Evolutionary conservation across 805 yeast genomes (phyloP).

Genomic region (Priceomyces castillae): DNA sequence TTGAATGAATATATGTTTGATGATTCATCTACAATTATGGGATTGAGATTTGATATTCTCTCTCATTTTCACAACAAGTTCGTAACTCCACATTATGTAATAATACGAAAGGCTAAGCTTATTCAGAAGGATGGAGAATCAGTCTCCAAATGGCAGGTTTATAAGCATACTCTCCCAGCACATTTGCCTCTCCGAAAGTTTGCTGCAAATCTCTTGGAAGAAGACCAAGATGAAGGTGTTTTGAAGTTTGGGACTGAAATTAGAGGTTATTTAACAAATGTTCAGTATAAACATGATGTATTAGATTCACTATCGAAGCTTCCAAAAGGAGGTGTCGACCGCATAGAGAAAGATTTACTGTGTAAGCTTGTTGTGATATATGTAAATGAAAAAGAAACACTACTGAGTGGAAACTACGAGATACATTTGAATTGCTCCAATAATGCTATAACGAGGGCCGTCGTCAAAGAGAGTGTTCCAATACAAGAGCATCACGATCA

Average conservation of each 20-base stretch:
- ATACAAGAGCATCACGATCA: conserved; percentile 3
- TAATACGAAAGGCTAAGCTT: conserved; percentile 23
- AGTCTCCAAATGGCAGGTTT: conserved; percentile 25
- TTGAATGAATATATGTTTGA: conserved; percentile 36
- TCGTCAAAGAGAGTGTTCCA: conserved; percentile 3
- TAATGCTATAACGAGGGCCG: conserved; percentile 14
- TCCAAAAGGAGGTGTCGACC: conserved; percentile 9
- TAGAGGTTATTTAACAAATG: conserved; percentile 19
- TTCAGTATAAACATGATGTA: conserved; percentile 33
- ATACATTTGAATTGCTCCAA: conserved; percentile 23
- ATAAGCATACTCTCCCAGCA: conserved; percentile 37
- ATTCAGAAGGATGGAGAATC: conserved; percentile 7
- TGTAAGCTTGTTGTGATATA: conserved; percentile 20
- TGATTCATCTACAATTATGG: conserved; percentile 33
- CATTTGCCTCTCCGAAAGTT: conserved; percentile 25
- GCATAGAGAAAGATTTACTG: conserved; percentile 24
- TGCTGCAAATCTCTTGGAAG: conserved; percentile 10
- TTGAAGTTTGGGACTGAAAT: conserved; percentile 20
- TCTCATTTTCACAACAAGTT: conserved; percentile 22
- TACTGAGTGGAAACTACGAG: conserved; percentile 3
- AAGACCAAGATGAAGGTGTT: conserved; percentile 17
- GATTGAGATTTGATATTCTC: conserved; percentile 50
- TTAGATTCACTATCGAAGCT: conserved; percentile 16
- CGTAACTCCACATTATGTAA: conserved; percentile 47
- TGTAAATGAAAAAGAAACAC: background rate